Percentiles rank a stretch among this genome's conserved stretches.
phyloP scores from a whole-genome alignment of 768 basidiomycete genomes.

The Paxillus rubicundulus region DNA sequence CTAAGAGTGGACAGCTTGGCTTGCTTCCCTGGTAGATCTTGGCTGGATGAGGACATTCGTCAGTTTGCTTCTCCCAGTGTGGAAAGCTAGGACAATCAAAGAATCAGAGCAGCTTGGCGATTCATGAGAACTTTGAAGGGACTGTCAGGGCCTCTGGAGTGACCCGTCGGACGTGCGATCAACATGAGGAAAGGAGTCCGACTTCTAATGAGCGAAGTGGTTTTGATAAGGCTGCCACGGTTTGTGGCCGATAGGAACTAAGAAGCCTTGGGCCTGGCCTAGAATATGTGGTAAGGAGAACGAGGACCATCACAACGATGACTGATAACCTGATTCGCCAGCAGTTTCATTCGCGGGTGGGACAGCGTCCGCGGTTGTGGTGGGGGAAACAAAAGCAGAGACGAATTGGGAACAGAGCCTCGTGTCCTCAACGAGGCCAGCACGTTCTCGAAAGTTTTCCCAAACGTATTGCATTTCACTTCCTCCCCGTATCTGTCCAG shows the following conservation, averaged over 20 bases:
- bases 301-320: background rate
- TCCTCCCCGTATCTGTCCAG: conserved; percentile 4
- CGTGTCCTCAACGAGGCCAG: conserved; percentile 31
- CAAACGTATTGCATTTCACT: background rate
- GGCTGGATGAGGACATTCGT: no score
- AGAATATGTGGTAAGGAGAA: background rate
- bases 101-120: no score
- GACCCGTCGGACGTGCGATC: background rate
- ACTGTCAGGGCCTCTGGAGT: background rate
- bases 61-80: no score
- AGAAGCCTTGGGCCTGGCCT: background rate
- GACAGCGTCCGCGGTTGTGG: background rate
- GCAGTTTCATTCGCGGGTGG: background rate
- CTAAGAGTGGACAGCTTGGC: background rate
- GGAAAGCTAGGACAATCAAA: no score
- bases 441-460: conserved; percentile 5
- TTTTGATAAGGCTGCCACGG: no score
- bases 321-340: background rate
- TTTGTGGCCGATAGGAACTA: no score
- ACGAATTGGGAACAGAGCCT: conserved; percentile 12
- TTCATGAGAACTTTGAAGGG: no score
- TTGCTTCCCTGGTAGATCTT: background rate
- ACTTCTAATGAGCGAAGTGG: background rate
- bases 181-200: background rate
- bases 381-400: background rate